Evolutionary conservation across 345 rosid genomes (phyloP).

Genomic region (Aquilaria yunnanensis): DNA sequence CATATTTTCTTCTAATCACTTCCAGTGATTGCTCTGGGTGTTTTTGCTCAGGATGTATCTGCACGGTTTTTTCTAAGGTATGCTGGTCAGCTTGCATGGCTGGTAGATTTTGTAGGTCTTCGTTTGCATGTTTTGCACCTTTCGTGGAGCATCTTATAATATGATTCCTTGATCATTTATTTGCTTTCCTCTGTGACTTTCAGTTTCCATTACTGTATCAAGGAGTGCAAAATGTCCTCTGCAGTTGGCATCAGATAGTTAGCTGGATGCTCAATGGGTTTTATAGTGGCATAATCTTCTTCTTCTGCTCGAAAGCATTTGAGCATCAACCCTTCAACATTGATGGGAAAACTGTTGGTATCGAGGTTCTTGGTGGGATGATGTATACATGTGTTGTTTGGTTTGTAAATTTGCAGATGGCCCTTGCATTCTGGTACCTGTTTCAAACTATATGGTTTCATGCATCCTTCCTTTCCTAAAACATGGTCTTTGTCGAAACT

Average conservation of each 20-base stretch:
- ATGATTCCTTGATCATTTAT: constrained; percentile 5
- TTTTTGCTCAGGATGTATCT: constrained; percentile 90
- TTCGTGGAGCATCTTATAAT: background rate
- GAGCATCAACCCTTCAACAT: constrained; percentile 59
- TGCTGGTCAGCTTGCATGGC: background rate
- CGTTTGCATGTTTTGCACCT: background rate
- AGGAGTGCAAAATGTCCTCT: constrained; percentile 79
- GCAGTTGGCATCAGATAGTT: constrained; percentile 71
- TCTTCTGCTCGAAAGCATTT: constrained; percentile 58
- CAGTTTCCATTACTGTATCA: constrained; percentile 92
- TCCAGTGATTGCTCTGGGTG: constrained; percentile 77
- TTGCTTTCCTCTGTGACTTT: constrained; percentile 2
- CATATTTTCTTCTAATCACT: constrained; percentile 74
- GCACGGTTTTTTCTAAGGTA: constrained; percentile 71
- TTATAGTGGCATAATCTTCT: constrained; percentile 49
- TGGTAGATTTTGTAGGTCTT: too few relatives aligned
- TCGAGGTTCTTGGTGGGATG: constrained; percentile 58
- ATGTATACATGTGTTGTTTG: constrained; percentile 84
- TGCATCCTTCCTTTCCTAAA: constrained; percentile 36
- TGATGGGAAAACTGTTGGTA: constrained; percentile 56
- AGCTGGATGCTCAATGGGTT: constrained; percentile 85
- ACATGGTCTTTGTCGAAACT: constrained; percentile 64
- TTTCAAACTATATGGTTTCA: constrained; percentile 60
- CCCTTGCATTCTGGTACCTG: constrained; percentile 59
- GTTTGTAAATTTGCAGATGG: constrained; percentile 85